Evolutionary conservation across 306 rosid species (phyloP).

Genomic region (Argentina anserina): DNA sequence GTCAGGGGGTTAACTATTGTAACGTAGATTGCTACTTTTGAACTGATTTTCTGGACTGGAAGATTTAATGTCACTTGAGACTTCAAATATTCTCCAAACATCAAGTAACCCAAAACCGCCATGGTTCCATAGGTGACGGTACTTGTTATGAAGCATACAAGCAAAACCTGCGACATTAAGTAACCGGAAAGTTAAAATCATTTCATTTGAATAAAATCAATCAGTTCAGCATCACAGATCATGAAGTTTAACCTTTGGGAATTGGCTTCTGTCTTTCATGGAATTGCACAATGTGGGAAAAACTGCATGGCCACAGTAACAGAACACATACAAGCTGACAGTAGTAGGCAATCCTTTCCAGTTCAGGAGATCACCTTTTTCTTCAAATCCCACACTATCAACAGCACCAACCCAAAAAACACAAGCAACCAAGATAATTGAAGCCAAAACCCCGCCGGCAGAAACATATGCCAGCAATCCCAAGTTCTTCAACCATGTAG

Average conservation of each 20-base stretch:
- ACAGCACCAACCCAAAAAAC: constrained; percentile 51
- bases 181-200: neutral
- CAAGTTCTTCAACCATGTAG: constrained; percentile 64
- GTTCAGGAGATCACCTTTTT: constrained; percentile 26
- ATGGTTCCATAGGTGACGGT: constrained; percentile 51
- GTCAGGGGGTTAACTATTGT: constrained; percentile 64
- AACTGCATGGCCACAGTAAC: constrained; percentile 58
- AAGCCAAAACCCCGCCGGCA: constrained; percentile 59
- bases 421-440: constrained; percentile 35
- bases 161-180: constrained; percentile 44
- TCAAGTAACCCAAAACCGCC: constrained; percentile 52
- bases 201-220: neutral
- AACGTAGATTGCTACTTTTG: constrained; percentile 55
- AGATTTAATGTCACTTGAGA: constrained; percentile 71
- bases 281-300: constrained; percentile 61
- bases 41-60: constrained; percentile 37
- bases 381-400: constrained; percentile 58
- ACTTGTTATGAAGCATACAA: constrained; percentile 49
- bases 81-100: constrained; percentile 46
- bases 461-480: constrained; percentile 57
- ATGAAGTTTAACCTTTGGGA: constrained; percentile 42
- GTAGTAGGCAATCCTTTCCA: constrained; percentile 42
- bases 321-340: constrained; percentile 49
- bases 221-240: neutral
- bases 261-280: constrained; percentile 53